A percentile compares a stretch with the other conserved stretches of the same genome.
phyloP scores from a whole-genome alignment of 495 filamentous ascomycete genomes.

The Neurospora sp. region DNA sequence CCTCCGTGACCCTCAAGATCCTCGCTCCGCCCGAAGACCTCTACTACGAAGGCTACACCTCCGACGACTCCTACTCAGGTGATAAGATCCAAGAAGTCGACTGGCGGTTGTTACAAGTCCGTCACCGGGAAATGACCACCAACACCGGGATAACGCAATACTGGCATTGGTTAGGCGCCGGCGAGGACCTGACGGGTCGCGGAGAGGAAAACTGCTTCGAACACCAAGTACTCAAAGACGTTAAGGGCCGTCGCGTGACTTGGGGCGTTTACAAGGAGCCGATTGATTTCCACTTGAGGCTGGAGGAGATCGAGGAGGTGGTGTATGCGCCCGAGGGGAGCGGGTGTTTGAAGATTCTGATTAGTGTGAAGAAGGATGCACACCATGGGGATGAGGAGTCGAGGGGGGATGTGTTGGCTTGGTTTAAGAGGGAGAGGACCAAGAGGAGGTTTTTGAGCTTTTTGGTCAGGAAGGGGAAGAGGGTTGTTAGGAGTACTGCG shows the following conservation, averaged over 20 bases:
- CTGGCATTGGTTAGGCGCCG: constrained; percentile 32
- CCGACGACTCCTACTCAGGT: constrained; percentile 29
- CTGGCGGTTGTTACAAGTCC: constrained; percentile 39
- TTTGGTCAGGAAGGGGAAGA: constrained; percentile 27
- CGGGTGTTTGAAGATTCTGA: constrained; percentile 18
- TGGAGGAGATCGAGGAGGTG: constrained; percentile 30
- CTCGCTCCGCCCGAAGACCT: constrained; percentile 16
- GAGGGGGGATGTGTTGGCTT: constrained; percentile 28
- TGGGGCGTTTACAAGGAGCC: constrained; percentile 39
- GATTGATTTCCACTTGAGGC: constrained; percentile 31
- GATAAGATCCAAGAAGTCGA: constrained; percentile 30
- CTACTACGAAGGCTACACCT: constrained; percentile 33
- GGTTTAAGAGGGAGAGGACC: constrained; percentile 36
- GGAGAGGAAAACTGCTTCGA: constrained; percentile 27
- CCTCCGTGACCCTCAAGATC: not conserved
- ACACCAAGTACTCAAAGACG: constrained; percentile 38
- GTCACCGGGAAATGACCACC: constrained; percentile 27
- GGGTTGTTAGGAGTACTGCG: constrained; percentile 22
- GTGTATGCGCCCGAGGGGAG: constrained; percentile 18
- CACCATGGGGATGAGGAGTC: constrained; percentile 1
- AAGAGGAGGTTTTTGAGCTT: constrained; percentile 36
- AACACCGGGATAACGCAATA: constrained; percentile 37
- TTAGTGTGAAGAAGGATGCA: constrained; percentile 17
- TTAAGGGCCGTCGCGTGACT: constrained; percentile 20
- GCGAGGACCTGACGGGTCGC: constrained; percentile 2